Evolutionary conservation across 2,329 filamentous ascomycete genomes (phyloP), one percentile per base, ranked within the genome.

Genomic region (Ustilaginoidea virens): DNA sequence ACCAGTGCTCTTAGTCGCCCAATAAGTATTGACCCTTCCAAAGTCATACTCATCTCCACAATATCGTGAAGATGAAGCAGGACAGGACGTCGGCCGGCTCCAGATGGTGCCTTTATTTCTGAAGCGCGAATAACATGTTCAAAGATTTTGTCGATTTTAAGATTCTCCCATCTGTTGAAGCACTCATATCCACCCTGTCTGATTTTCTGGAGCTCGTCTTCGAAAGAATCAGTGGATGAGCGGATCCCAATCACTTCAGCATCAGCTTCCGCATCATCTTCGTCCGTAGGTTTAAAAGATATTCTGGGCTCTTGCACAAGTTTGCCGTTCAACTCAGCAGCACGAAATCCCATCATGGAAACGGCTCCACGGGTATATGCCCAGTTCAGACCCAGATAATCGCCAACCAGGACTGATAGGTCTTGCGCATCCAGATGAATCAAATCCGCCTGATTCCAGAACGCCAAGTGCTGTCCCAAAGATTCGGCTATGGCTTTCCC

Each of bases 61-160:
- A 83, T 80, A 47, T 96, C 82, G 46, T 80, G 71, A 9, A 93
- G 57, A 41, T 82, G 82, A 22, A 92, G 61, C 33, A 96, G 74
- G 6, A 85, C 63, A 15, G 62, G 63, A 14, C 48, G 61, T 15
- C 13, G 27, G n/a, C 14, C 7, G 46, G 42, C 46, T 40, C 46
- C 42, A 5, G 38, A 26, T 17, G 39, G 39, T 13, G 48, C 38
- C 32, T 51, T 55, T 13, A 45, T 32, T 16, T 63, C 53, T 4
- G 61, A 57, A 3, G 63, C 57, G 25, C 55, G 51, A 16, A 74
- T 51, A n/a, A 79, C 51, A 26, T 64, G 57, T 26, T 74, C 67
- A 23, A 79, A 40, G 5, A 66, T 58, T 18, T 65, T 58, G 29
- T 63, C 62, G 33, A 74, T 55, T 46, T 78, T 78, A 21, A 76